Percentiles rank a stretch among this genome's conserved stretches.
phyloP scores from a whole-genome alignment of 2,329 filamentous ascomycete genomes.

The Cladosporium cucumerinum region DNA sequence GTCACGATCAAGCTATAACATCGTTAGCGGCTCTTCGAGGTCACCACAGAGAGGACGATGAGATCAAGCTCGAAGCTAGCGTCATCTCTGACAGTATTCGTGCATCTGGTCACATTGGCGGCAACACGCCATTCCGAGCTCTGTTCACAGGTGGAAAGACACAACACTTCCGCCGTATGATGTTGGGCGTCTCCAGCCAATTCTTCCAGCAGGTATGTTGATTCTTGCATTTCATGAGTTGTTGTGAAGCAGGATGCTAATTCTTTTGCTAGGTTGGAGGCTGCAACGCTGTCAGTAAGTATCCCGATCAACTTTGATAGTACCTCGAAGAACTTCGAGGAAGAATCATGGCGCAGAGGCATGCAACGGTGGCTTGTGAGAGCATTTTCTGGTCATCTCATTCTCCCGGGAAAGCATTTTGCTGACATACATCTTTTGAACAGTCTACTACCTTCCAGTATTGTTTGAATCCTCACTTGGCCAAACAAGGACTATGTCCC shows the following conservation, averaged over 20 bases:
- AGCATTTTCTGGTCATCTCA: background rate
- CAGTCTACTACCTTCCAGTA: slow-evolving; percentile 36
- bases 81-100: slow-evolving; percentile 12
- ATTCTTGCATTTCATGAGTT: background rate
- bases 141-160: slow-evolving; percentile 10
- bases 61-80: slow-evolving; percentile 3
- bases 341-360: background rate
- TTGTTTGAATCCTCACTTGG: slow-evolving; percentile 40
- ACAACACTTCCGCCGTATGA: slow-evolving; percentile 12
- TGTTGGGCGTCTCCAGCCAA: slow-evolving; percentile 6
- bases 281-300: slow-evolving; percentile 20
- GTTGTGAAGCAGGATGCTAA: background rate
- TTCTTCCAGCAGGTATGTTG: slow-evolving; percentile 16
- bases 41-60: slow-evolving; percentile 9
- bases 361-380: background rate
- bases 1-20: slow-evolving; percentile 12
- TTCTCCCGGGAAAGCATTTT: background rate
- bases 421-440: background rate
- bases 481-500: slow-evolving; percentile 63
- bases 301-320: background rate
- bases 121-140: slow-evolving; percentile 11
- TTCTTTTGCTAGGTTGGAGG: slow-evolving; percentile 8
- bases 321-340: background rate
- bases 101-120: slow-evolving; percentile 3
- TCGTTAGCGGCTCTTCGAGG: slow-evolving; percentile 9